These are phyloP conservation scores for Inonotus hispidus DNA, from an alignment of 1,284 basidiomycete species.

Conservation along the genomic window DNA sequence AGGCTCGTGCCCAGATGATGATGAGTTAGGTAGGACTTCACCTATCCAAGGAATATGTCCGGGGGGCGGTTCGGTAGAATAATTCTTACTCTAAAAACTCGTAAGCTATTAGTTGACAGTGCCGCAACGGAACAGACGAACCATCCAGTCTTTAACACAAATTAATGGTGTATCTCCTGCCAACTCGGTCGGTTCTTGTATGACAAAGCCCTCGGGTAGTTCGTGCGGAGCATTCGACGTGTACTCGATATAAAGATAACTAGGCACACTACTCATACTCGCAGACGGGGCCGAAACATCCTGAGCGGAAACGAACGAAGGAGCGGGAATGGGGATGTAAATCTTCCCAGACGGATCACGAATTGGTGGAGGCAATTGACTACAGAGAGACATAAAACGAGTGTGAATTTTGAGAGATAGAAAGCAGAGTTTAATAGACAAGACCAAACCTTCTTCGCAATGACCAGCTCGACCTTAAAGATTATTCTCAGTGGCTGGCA, in stretches of 20 bases:
- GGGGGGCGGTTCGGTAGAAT: slow-evolving; percentile 8
- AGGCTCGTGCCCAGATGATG: background rate
- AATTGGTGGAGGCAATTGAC: slow-evolving; percentile 15
- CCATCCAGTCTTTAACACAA: slow-evolving; percentile 11
- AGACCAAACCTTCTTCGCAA: background rate
- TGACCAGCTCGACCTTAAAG: background rate
- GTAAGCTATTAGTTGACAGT: background rate
- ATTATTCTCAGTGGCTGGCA: background rate
- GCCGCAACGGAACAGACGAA: background rate
- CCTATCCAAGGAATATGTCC: slow-evolving; percentile 18
- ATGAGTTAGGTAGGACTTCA: background rate
- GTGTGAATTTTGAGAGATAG: background rate
- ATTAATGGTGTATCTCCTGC: background rate
- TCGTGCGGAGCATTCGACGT: background rate
- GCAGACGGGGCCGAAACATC: background rate
- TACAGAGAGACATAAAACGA: slow-evolving; percentile 12
- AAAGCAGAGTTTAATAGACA: background rate
- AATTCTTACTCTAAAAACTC: background rate
- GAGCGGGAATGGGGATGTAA: slow-evolving; percentile 17
- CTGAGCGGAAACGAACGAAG: slow-evolving; percentile 14
- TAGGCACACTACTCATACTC: background rate
- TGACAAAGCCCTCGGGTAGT: background rate
- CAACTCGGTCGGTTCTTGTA: background rate
- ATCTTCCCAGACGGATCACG: slow-evolving; percentile 17
- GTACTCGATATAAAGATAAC: slow-evolving; percentile 15